Base-by-base conservation (phyloP, 2,329 filamentous ascomycete species). In the Arachnomyces sp. region DNA sequence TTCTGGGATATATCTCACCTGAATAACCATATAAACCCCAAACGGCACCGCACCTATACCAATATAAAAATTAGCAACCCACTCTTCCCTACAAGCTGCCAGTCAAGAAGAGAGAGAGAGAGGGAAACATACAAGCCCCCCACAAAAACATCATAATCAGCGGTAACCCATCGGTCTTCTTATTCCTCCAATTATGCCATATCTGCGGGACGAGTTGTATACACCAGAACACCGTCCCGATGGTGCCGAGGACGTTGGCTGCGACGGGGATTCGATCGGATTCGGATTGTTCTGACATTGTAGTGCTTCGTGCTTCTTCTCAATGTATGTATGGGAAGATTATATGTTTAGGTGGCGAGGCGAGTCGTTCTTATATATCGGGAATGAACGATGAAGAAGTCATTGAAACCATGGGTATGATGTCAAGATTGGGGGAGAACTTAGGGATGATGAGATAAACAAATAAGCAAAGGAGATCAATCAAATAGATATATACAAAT, bases 61-160 rank as follows among this genome's bases (percentile, higher is more conserved):
- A n/a, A n/a, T n/a, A n/a, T 11, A 7, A 14, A 35, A 15, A 37
- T 38, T 14, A 39, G 38, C 16, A n/a, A n/a, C n/a, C n/a, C n/a
- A n/a, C n/a, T 17, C n/a, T 15, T 15, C 40, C 13, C 11, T 8
- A 11, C 28, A 25, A 28, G 3, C 18, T 14, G 5, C n/a, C 12
- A 2, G 31, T 13, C 18, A 39, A 42, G 7, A 12, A 42, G 13
- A 29, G 12, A 12, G 3, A 2, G n/a, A n/a, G n/a, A n/a, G n/a
- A n/a, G n/a, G n/a, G n/a, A 37, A 13, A 53, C 58, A 35, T 48
- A 61, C 75, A 77, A 25, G 69, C 52, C n/a, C 73, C 76, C 77
- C 78, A 82, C 1, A 81, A 56, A 45, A 81, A 74, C 65, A 81
- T 73, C 77, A 82, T 82, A 14, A 59, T 50, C 0, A 67, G 68